Evolutionary conservation across 441 rosid species (phyloP).

Genomic region (Capsella rubella): DNA sequence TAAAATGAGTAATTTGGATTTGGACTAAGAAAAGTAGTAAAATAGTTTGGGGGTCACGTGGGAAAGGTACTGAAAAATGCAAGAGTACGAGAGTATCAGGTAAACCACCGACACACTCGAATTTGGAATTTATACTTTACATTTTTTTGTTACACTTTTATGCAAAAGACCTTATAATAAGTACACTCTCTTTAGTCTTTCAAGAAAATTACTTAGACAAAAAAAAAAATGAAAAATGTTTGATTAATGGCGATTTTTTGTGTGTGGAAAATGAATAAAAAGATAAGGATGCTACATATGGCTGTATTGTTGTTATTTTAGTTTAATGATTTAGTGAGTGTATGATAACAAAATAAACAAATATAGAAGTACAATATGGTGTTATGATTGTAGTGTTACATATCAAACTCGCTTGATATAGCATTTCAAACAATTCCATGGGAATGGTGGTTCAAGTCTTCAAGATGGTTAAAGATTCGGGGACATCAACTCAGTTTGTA

Average conservation of each 20-base stretch:
- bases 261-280: neutral
- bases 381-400: too few species aligned
- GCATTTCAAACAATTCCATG: too few species aligned
- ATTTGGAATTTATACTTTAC: neutral
- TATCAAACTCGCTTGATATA: too few species aligned
- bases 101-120: conserved; percentile 33
- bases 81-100: conserved; percentile 13
- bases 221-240: neutral
- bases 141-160: neutral
- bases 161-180: neutral
- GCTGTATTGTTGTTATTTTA: too few species aligned
- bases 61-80: conserved; percentile 13
- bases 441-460: too few species aligned
- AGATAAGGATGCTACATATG: neutral
- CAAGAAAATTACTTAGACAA: neutral
- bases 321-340: neutral
- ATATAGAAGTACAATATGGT: too few species aligned
- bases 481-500: too few species aligned
- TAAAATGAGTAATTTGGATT: neutral
- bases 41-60: conserved; percentile 27
- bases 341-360: too few species aligned
- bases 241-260: neutral
- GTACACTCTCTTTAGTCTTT: neutral
- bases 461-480: too few species aligned
- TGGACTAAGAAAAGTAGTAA: conserved; percentile 1